Percentiles rank a stretch among this genome's conserved stretches.
phyloP scores from a whole-genome alignment of 2,329 filamentous ascomycete genomes.

The Alternaria hordeiaustralica region DNA sequence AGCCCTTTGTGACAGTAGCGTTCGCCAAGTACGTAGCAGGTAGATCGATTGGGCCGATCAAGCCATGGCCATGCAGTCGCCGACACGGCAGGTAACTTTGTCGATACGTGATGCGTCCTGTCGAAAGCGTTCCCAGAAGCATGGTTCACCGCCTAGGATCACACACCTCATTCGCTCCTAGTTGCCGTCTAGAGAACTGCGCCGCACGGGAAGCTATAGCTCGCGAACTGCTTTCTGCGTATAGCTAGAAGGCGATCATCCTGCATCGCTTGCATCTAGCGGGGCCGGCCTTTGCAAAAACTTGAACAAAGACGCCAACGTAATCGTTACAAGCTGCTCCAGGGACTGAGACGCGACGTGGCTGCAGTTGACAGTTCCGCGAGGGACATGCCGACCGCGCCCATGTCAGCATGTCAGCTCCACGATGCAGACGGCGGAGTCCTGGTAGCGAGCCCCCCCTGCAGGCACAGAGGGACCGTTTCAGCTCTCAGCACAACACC shows the following conservation, averaged over 20 bases:
- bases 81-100: constrained; percentile 5
- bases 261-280: background rate
- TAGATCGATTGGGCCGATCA: background rate
- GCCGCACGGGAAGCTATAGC: background rate
- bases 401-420: constrained; percentile 1
- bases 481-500: constrained; percentile 9
- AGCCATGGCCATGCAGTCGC: constrained; percentile 4
- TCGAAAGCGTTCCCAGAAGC: constrained; percentile 17
- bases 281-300: background rate
- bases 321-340: background rate
- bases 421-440: background rate
- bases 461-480: constrained; percentile 5
- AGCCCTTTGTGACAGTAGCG: background rate
- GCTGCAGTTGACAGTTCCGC: background rate
- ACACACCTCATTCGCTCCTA: constrained; percentile 21
- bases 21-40: background rate
- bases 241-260: background rate
- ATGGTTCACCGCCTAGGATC: constrained; percentile 27
- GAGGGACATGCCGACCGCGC: background rate
- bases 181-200: constrained; percentile 22
- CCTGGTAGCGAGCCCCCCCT: constrained; percentile 5
- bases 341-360: background rate
- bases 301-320: background rate
- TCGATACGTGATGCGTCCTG: constrained; percentile 3
- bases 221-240: constrained; percentile 3